These are phyloP conservation scores for Fusarium poae DNA, from an alignment of 2,329 filamentous ascomycete genomes.

Conservation along the genomic window DNA sequence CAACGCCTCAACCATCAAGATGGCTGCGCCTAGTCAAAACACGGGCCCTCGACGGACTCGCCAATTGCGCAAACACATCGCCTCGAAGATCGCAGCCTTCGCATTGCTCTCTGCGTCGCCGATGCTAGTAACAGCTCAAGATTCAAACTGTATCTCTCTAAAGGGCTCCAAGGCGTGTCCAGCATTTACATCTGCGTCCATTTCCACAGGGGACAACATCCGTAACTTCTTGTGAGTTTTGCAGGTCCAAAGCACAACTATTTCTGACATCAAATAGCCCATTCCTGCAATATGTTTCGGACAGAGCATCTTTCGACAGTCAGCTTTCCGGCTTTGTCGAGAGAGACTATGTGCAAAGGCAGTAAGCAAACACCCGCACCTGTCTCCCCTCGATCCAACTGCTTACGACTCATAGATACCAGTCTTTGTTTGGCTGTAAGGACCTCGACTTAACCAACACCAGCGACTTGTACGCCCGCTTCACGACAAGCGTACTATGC, in stretches of 20 bases:
- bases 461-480: conserved; percentile 88
- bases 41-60: conserved; percentile 10
- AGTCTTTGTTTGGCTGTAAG: conserved; percentile 82
- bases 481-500: conserved; percentile 91
- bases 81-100: conserved; percentile 43
- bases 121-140: conserved; percentile 55
- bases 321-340: conserved; percentile 79
- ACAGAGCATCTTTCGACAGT: conserved; percentile 80
- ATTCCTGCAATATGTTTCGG: conserved; percentile 86
- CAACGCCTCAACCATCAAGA: conserved; percentile 17
- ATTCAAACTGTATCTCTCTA: conserved; percentile 72
- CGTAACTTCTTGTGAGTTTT: conserved; percentile 73
- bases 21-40: conserved; percentile 24
- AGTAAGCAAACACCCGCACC: conserved; percentile 69
- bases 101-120: conserved; percentile 48
- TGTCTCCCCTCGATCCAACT: neutral
- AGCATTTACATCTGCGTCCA: conserved; percentile 78
- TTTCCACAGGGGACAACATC: conserved; percentile 73
- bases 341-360: conserved; percentile 78
- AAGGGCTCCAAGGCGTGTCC: conserved; percentile 77
- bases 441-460: conserved; percentile 83
- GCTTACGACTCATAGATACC: conserved; percentile 71
- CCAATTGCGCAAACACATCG: conserved; percentile 35
- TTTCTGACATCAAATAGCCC: conserved; percentile 67
- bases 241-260: neutral